phyloP scores from a whole-genome alignment of 257 asterid species.

The Solanum neorickii region DNA sequence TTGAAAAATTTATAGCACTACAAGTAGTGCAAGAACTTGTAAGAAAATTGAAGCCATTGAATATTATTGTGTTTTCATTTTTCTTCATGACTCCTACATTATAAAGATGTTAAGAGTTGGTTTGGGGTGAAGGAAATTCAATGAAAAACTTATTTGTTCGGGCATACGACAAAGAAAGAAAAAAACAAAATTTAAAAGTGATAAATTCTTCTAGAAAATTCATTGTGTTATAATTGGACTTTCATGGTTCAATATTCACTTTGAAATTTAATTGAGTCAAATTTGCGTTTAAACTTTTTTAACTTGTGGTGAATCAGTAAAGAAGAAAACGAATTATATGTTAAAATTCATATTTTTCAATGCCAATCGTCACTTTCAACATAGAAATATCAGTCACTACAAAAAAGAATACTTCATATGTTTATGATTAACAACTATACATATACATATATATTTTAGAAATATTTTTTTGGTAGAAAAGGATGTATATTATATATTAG shows the following conservation, averaged over 20 bases:
- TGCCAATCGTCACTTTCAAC: not conserved
- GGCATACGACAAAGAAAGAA: not conserved
- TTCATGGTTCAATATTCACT: not conserved
- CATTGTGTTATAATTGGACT: not conserved
- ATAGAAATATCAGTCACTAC: not conserved
- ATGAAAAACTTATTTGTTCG: not conserved
- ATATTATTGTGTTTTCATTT: not conserved
- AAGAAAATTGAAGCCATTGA: not conserved
- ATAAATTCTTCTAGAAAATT: not conserved
- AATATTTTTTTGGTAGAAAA: too few relatives aligned
- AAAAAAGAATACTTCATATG: not conserved
- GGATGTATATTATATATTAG: too few relatives aligned
- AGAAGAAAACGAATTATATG: not conserved
- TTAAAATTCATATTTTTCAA: too few relatives aligned
- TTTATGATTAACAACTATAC: not conserved
- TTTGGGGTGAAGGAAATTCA: not conserved
- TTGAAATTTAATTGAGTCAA: not conserved
- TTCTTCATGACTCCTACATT: not conserved
- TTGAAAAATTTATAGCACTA: not conserved
- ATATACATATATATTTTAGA: too few relatives aligned
- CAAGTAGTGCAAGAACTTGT: not conserved
- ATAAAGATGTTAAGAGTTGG: not conserved
- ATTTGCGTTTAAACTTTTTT: not conserved
- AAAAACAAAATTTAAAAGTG: not conserved
- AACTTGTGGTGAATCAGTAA: not conserved